Percentiles rank a stretch among this genome's conserved stretches.
Evolutionary conservation across 768 basidiomycete species (phyloP).

Genomic region (Dictyophora rubrovolvata): DNA sequence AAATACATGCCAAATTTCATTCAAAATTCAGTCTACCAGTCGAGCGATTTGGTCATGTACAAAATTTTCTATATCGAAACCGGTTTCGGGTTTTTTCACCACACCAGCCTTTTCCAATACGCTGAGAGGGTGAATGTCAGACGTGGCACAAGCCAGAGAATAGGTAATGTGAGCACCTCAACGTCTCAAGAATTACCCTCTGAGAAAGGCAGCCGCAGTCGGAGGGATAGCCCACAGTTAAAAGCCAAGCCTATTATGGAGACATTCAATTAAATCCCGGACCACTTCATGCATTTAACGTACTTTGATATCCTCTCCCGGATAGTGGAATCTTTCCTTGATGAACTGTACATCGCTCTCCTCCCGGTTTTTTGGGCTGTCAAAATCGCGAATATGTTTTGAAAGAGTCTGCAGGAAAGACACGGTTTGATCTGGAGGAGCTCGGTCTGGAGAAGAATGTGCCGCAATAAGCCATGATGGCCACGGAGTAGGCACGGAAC

Average conservation of each 20-base stretch:
- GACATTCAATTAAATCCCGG: not conserved
- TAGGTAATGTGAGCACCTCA: conserved; percentile 39
- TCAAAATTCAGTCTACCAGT: conserved; percentile 6
- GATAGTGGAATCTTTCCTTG: conserved; percentile 68
- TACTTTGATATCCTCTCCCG: conserved; percentile 71
- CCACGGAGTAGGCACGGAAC: conserved; percentile 88
- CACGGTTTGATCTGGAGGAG: conserved; percentile 36
- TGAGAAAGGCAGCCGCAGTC: conserved; percentile 54
- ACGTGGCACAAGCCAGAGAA: not conserved
- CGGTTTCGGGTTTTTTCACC: conserved; percentile 43
- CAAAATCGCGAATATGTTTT: conserved; percentile 55
- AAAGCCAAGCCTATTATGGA: conserved; percentile 61
- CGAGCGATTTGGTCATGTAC: conserved; percentile 42
- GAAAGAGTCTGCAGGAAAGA: conserved; percentile 58
- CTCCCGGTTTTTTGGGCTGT: conserved; percentile 44
- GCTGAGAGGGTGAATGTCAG: conserved; percentile 25
- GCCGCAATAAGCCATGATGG: conserved; percentile 94
- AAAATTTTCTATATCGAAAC: conserved; percentile 47
- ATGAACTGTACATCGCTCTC: conserved; percentile 66
- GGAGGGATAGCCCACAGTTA: conserved; percentile 64
- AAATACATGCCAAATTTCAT: too few species aligned
- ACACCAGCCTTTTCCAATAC: conserved; percentile 71
- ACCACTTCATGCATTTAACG: not conserved
- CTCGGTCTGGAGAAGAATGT: conserved; percentile 52
- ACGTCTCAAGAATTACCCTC: conserved; percentile 58